Evolutionary conservation across 371 early-diverging fungal species (phyloP).

Genomic region (Sporodiniella umbellata): DNA sequence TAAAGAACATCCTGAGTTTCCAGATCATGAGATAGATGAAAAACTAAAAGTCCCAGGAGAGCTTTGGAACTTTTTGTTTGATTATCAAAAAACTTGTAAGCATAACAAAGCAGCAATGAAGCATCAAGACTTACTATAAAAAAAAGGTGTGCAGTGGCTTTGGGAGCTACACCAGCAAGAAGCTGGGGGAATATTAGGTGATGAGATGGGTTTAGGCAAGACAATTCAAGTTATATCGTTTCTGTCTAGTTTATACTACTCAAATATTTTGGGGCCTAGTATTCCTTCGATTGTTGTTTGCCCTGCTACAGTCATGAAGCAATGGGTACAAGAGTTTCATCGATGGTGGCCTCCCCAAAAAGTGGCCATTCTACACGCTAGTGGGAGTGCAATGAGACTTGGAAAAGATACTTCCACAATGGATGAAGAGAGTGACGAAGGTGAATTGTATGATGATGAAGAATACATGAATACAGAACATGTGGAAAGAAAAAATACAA

Average conservation of each 20-base stretch:
- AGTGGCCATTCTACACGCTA: constrained; percentile 84
- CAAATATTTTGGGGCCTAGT: constrained; percentile 43
- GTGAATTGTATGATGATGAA: background rate
- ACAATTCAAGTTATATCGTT: constrained; percentile 93
- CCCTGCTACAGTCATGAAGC: constrained; percentile 94
- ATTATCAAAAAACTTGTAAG: constrained; percentile 86
- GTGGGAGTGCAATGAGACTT: constrained; percentile 68
- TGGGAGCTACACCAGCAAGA: constrained; percentile 85
- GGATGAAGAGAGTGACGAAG: constrained; percentile 19
- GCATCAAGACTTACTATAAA: background rate
- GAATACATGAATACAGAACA: constrained; percentile 38
- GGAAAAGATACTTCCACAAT: constrained; percentile 6
- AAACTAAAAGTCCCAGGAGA: constrained; percentile 77
- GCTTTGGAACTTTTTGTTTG: constrained; percentile 81
- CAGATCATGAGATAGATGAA: constrained; percentile 61
- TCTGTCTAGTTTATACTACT: constrained; percentile 68
- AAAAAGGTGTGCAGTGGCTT: constrained; percentile 83
- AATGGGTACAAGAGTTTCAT: constrained; percentile 97
- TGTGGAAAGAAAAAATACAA: constrained; percentile 28
- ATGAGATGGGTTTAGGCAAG: constrained; percentile 99
- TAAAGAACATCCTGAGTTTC: constrained; percentile 54
- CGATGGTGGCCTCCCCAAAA: constrained; percentile 95
- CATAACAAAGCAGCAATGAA: background rate
- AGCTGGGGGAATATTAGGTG: constrained; percentile 96
- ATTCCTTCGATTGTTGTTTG: constrained; percentile 81